Conservation (phyloP, 2,329 filamentous ascomycete genomes). For the Diaporthe aspalathi region DNA sequence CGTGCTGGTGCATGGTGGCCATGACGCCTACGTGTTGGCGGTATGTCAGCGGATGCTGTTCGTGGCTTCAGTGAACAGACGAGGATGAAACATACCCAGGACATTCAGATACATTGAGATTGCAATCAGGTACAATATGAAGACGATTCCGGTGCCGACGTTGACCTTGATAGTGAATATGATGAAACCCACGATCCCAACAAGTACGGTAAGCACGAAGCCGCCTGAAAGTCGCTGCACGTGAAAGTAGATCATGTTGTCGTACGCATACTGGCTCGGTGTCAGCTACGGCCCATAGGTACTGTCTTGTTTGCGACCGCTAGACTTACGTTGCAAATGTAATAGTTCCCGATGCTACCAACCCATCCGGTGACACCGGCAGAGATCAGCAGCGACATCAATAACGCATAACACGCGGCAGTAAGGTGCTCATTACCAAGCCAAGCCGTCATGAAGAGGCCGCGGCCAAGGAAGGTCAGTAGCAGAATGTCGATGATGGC, state of each 20-base stretch:
- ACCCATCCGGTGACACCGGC: slow-evolving; percentile 73
- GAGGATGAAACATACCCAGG: slow-evolving; percentile 58
- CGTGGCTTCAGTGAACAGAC: slow-evolving; percentile 48
- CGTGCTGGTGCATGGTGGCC: slow-evolving; percentile 64
- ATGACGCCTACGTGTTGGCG: slow-evolving; percentile 47
- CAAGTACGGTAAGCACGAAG: slow-evolving; percentile 53
- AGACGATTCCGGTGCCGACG: slow-evolving; percentile 62
- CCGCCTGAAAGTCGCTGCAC: slow-evolving; percentile 60
- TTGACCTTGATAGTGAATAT: slow-evolving; percentile 58
- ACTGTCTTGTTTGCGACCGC: not conserved
- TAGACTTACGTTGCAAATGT: slow-evolving; percentile 55
- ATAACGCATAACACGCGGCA: slow-evolving; percentile 65
- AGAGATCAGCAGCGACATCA: slow-evolving; percentile 69
- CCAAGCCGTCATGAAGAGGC: slow-evolving; percentile 69
- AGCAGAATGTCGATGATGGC: slow-evolving; percentile 71
- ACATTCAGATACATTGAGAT: slow-evolving; percentile 69
- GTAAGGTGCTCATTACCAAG: slow-evolving; percentile 64
- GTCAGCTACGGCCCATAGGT: slow-evolving; percentile 3
- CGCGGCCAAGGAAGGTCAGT: slow-evolving; percentile 68
- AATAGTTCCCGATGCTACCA: slow-evolving; percentile 71
- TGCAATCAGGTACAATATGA: slow-evolving; percentile 68
- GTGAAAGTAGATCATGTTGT: slow-evolving; percentile 56
- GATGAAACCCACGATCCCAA: slow-evolving; percentile 59
- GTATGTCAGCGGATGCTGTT: slow-evolving; percentile 28
- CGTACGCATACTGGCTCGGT: slow-evolving; percentile 48